Base-by-base conservation (phyloP, 1,139 yeast genomes). In the Saccharomyces hybrid region DNA sequence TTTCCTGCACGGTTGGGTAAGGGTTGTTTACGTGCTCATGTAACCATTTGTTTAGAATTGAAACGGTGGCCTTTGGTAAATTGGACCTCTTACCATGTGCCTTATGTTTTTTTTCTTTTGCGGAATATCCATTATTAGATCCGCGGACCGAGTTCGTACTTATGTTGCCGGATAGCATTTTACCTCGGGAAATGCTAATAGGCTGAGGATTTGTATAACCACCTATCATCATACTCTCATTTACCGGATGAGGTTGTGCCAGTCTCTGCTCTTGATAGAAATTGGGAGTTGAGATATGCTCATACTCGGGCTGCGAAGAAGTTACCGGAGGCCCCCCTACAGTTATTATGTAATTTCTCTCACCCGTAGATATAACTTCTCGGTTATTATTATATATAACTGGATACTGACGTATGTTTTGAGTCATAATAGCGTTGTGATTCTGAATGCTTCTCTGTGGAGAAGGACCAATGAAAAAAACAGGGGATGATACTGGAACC, bases 1-100 rank as follows among this genome's bases (percentile, higher is more conserved):
- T 93, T 66, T 91, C 97, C 59, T 86, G 85, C 52, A 91, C 88
- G 58, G 90, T 88, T 5, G 99, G 99, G 69, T 91, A 91, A 14
- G 99, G 99, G 67, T 91, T 95, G 62, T 87, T 85, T 60, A 90
- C 73, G 69, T 93, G 96, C 51, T 84, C 84, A 62, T 85, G 79
- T 53, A 91, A 77, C 99, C 99, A 93, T 58, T 79, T 79, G 58
- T 93, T 79, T 57, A 93, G 75, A 25, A 88, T 83, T 59, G 82
- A 83, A 2, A 96, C 91, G 1, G 96, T 91, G 60, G 85, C 91
- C 64, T 90, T 85, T 16, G 99, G 98, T 59, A 93, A 75, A 69
- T 91, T 91, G 51, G 96, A 78, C 46, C 93, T 81, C 48, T 60
- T 57, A 2, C 55, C 56, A 25, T 48, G 47, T 50, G 47, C 38